Conservation (phyloP, 148 eudicot species). For the Fagopyrum tataricum region DNA sequence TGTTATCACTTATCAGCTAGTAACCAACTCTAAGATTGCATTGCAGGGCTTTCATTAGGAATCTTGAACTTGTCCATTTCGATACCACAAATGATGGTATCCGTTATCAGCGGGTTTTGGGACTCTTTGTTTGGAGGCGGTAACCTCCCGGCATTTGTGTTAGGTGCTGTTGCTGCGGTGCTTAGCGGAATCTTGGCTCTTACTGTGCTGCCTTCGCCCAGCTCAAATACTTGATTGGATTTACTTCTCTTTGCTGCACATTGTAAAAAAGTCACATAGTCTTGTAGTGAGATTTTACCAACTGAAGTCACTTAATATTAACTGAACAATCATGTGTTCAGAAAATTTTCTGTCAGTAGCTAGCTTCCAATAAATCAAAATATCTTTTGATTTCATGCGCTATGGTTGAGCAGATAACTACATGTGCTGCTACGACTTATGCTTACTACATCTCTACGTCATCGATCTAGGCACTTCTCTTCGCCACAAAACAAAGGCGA, state of each 20-base stretch:
- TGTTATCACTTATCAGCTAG: too few relatives aligned
- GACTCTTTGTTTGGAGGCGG: constrained; percentile 69
- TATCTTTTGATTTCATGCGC: too few relatives aligned
- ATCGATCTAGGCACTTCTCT: background rate
- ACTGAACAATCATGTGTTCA: too few relatives aligned
- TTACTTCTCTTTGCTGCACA: too few relatives aligned
- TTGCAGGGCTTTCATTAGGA: constrained; percentile 59
- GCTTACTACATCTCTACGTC: background rate
- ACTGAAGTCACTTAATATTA: too few relatives aligned
- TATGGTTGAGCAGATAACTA: background rate
- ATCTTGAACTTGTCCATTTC: constrained; percentile 73
- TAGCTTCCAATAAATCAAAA: too few relatives aligned
- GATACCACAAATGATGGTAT: constrained; percentile 74
- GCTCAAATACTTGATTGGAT: background rate
- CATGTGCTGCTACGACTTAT: background rate
- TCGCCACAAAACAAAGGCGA: background rate
- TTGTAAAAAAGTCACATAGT: too few relatives aligned
- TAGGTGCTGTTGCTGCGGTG: constrained; percentile 44
- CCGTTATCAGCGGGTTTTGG: constrained; percentile 59
- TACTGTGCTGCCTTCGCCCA: constrained; percentile 8
- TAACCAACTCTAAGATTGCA: too few relatives aligned
- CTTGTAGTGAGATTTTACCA: too few relatives aligned
- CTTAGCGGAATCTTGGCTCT: constrained; percentile 29
- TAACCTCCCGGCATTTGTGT: constrained; percentile 57
- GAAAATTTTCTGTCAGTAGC: too few relatives aligned